Evolutionary conservation across 192 early-diverging fungal species (phyloP).

Genomic region (Coemansia guatemalensis): DNA sequence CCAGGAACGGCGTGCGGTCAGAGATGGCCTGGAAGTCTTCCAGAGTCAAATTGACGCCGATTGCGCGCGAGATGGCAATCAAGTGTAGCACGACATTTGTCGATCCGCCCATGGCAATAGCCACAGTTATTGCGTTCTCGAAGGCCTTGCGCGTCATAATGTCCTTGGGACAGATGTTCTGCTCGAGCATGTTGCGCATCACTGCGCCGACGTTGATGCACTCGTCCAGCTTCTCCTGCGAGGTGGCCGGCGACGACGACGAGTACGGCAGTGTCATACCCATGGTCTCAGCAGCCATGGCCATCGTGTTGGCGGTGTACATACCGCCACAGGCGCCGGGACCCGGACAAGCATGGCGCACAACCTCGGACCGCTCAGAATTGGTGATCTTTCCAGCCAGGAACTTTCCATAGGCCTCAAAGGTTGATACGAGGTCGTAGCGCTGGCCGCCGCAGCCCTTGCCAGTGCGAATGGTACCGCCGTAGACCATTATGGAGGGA

Average conservation of each 20-base stretch:
- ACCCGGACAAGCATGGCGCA: slow-evolving; percentile 78
- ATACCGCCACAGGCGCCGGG: slow-evolving; percentile 99
- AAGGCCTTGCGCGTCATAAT: slow-evolving; percentile 96
- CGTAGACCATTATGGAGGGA: slow-evolving; percentile 97
- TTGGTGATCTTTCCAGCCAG: slow-evolving; percentile 89
- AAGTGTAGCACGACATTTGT: slow-evolving; percentile 98
- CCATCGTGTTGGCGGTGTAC: slow-evolving; percentile 99
- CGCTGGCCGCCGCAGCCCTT: slow-evolving; percentile 57
- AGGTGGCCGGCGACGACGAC: slow-evolving; percentile 90
- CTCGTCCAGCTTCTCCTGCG: slow-evolving; percentile 86
- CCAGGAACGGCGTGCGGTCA: slow-evolving; percentile 90
- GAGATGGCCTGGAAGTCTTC: slow-evolving; percentile 95
- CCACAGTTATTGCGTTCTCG: slow-evolving; percentile 93
- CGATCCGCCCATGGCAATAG: slow-evolving; percentile 94
- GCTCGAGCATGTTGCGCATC: slow-evolving; percentile 86
- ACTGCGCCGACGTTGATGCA: slow-evolving; percentile 81
- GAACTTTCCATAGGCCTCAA: slow-evolving; percentile 94
- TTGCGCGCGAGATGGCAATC: slow-evolving; percentile 83
- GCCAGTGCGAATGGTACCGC: slow-evolving; percentile 92
- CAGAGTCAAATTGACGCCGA: slow-evolving; percentile 79
- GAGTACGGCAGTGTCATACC: slow-evolving; percentile 97
- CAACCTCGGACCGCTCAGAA: slow-evolving; percentile 73
- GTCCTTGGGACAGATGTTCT: slow-evolving; percentile 91
- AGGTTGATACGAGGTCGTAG: slow-evolving; percentile 95
- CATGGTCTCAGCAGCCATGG: slow-evolving; percentile 94